A percentile compares a stretch with the other conserved stretches of the same genome.
These are phyloP conservation scores for Didymella segeticola DNA, from an alignment of 2,329 filamentous ascomycete species.

Conservation along the genomic window DNA sequence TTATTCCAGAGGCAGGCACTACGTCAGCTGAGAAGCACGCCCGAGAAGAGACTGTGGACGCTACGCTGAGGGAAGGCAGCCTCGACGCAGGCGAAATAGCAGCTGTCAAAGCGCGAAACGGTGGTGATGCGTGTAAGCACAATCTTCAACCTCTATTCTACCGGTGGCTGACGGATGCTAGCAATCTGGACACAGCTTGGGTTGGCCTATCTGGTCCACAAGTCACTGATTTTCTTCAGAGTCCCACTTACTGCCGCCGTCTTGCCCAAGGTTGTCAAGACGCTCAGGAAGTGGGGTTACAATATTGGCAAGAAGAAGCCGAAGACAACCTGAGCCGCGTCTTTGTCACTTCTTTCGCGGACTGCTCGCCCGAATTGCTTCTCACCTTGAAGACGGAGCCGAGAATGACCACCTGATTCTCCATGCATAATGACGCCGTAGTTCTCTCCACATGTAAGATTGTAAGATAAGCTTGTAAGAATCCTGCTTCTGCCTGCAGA, in stretches of 20 bases:
- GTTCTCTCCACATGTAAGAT: constrained; percentile 17
- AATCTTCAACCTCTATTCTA: not conserved
- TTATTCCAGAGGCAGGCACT: constrained; percentile 62
- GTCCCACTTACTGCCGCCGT: constrained; percentile 90
- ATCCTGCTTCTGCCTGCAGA: not conserved
- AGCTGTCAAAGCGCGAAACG: constrained; percentile 62
- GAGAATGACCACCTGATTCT: not conserved
- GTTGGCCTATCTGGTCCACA: constrained; percentile 95
- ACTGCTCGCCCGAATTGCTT: not conserved
- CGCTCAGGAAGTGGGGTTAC: constrained; percentile 87
- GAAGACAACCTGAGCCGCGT: constrained; percentile 26
- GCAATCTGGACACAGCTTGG: constrained; percentile 84
- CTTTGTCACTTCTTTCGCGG: not conserved
- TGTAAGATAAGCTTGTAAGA: constrained; percentile 20
- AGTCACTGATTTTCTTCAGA: constrained; percentile 95
- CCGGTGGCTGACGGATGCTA: constrained; percentile 36
- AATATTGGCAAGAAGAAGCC: constrained; percentile 81
- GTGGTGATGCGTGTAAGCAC: constrained; percentile 74
- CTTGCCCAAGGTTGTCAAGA: constrained; percentile 92
- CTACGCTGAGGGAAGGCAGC: constrained; percentile 39
- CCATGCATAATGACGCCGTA: constrained; percentile 19
- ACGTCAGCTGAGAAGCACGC: constrained; percentile 54
- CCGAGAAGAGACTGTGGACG: constrained; percentile 38
- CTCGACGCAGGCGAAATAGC: constrained; percentile 66
- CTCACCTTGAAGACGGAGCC: not conserved